Evolutionary conservation across 1,284 basidiomycete genomes (phyloP).

Genomic region (Malassezia vespertilionis): DNA sequence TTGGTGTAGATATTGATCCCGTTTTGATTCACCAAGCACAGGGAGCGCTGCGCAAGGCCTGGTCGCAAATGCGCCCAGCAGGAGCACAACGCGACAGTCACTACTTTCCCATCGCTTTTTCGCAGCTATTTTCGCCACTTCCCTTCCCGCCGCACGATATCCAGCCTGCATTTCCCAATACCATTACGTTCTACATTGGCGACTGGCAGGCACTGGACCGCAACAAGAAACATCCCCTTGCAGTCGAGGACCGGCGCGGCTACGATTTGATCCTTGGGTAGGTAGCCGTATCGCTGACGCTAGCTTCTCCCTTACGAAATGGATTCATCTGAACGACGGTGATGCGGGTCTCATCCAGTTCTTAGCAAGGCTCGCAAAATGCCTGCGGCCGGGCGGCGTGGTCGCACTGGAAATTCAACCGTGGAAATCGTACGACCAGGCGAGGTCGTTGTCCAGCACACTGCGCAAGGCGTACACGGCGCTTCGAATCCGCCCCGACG

Average conservation of each 20-base stretch:
- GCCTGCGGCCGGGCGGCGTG: slow-evolving; percentile 12
- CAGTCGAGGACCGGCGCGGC: neutral
- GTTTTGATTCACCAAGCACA: slow-evolving; percentile 5
- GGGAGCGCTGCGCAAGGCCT: slow-evolving; percentile 8
- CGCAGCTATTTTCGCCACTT: neutral
- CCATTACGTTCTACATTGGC: neutral
- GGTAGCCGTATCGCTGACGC: neutral
- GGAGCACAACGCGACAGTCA: neutral
- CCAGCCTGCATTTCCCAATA: neutral
- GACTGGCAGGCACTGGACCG: slow-evolving; percentile 9
- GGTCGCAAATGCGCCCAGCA: slow-evolving; percentile 12
- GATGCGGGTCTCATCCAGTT: slow-evolving; percentile 17
- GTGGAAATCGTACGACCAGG: slow-evolving; percentile 20
- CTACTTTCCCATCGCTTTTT: slow-evolving; percentile 13
- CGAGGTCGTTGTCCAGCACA: slow-evolving; percentile 10
- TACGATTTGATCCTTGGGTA: slow-evolving; percentile 14
- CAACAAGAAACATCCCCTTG: neutral
- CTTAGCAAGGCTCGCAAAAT: slow-evolving; percentile 5
- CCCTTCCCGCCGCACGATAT: neutral
- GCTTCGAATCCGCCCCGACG: slow-evolving; percentile 9
- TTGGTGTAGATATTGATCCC: slow-evolving; percentile 16
- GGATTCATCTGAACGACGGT: slow-evolving; percentile 18
- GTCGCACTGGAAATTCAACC: slow-evolving; percentile 18
- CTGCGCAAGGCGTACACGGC: slow-evolving; percentile 9
- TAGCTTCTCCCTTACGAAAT: slow-evolving; percentile 16